Conservation (phyloP, 371 early-diverging fungal genomes). For the Blastocladiella emersonii region DNA sequence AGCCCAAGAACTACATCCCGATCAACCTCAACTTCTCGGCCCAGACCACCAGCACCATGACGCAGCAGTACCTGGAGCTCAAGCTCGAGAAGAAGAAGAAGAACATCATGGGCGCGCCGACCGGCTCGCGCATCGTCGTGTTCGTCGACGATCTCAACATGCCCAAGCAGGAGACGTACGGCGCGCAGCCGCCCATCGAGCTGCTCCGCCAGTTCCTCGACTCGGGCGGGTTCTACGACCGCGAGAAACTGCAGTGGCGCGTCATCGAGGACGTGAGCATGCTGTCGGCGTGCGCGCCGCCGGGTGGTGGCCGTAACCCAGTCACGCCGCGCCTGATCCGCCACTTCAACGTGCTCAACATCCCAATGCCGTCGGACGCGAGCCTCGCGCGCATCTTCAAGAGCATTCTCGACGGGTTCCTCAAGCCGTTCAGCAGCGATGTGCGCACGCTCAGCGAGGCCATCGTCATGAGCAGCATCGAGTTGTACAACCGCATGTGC, state of each 20-base stretch:
- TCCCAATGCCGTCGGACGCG: conserved; percentile 30
- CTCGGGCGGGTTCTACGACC: conserved; percentile 38
- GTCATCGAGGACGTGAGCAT: conserved; percentile 31
- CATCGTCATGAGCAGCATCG: conserved; percentile 32
- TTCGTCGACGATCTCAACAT: conserved; percentile 47
- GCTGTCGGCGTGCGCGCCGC: conserved; percentile 39
- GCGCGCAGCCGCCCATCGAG: conserved; percentile 44
- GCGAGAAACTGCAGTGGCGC: conserved; percentile 40
- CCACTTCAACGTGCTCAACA: conserved; percentile 37
- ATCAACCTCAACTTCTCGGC: conserved; percentile 37
- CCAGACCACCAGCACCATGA: conserved; percentile 33
- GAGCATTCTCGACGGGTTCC: conserved; percentile 35
- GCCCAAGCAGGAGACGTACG: conserved; percentile 42
- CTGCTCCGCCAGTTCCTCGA: conserved; percentile 37
- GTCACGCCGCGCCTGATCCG: conserved; percentile 34
- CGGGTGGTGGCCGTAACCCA: conserved; percentile 37
- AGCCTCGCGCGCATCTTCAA: conserved; percentile 33
- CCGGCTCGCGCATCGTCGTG: conserved; percentile 28
- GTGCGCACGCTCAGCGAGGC: conserved; percentile 18
- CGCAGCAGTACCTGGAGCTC: conserved; percentile 39
- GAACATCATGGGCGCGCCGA: conserved; percentile 37
- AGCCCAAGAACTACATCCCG: conserved; percentile 19
- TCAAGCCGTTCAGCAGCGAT: conserved; percentile 29
- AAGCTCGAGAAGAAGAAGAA: conserved; percentile 44
- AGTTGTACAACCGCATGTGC: conserved; percentile 38